Conservation (phyloP, 139 green algal genomes). For the Closterium sp. region DNA sequence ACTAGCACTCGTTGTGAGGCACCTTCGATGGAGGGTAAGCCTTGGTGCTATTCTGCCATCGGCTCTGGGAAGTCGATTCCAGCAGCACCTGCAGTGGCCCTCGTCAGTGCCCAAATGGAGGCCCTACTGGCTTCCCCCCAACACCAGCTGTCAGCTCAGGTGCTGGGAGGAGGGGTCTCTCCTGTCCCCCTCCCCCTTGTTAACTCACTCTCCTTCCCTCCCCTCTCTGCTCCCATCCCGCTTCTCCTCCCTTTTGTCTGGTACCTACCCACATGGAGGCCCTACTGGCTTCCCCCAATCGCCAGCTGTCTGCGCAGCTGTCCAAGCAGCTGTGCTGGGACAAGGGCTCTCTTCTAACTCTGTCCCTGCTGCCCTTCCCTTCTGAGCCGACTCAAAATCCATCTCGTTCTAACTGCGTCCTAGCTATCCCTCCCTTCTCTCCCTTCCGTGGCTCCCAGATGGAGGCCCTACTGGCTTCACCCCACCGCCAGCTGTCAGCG, state of each 20-base stretch:
- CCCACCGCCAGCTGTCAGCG: background rate
- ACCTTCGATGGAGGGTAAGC: background rate
- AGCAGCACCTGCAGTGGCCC: too few relatives aligned
- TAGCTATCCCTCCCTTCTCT: background rate
- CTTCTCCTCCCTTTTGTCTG: too few relatives aligned
- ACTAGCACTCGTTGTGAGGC: background rate
- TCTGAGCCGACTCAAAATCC: background rate
- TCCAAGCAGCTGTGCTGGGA: background rate
- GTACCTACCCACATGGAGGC: too few relatives aligned
- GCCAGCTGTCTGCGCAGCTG: background rate
- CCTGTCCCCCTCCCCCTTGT: background rate
- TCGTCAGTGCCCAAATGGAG: too few relatives aligned
- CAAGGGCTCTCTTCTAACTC: background rate
- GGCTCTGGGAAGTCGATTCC: background rate
- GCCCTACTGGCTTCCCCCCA: too few relatives aligned
- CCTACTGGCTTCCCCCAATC: too few relatives aligned
- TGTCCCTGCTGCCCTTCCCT: slow-evolving; percentile 29
- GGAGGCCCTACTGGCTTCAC: background rate
- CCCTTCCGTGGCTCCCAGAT: background rate
- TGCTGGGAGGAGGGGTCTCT: background rate
- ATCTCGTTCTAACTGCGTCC: background rate
- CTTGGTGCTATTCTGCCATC: too few relatives aligned
- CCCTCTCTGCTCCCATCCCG: too few relatives aligned
- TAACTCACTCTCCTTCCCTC: too few relatives aligned
- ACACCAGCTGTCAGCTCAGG: too few relatives aligned